Percentiles rank a stretch among this genome's conserved stretches.
These are phyloP conservation scores for Penicillium sp. DNA, from an alignment of 2,329 filamentous ascomycete species.

Conservation along the genomic window DNA sequence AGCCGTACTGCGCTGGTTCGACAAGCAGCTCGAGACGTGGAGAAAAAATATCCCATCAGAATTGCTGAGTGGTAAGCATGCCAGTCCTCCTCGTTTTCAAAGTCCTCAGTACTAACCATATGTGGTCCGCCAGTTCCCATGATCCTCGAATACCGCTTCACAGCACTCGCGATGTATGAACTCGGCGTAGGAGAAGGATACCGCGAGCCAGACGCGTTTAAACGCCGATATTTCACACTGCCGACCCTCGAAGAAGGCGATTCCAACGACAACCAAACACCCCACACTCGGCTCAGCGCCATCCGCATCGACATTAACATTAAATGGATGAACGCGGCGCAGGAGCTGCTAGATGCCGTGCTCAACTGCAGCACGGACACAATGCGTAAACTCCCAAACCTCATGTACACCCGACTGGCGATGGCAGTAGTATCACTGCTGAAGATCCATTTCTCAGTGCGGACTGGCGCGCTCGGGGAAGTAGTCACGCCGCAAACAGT, in stretches of 20 bases:
- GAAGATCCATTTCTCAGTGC: conserved; percentile 37
- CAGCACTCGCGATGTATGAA: conserved; percentile 35
- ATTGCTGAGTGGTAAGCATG: conserved; percentile 30
- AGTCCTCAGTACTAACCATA: neutral
- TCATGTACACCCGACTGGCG: conserved; percentile 35
- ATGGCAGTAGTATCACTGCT: conserved; percentile 35
- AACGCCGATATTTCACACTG: conserved; percentile 34
- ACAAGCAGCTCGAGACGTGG: conserved; percentile 37
- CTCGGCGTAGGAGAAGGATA: conserved; percentile 37
- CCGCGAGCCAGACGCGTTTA: conserved; percentile 37
- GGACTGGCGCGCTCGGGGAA: conserved; percentile 32
- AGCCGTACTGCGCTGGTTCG: conserved; percentile 37
- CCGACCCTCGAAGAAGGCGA: conserved; percentile 24
- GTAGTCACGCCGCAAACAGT: conserved; percentile 32
- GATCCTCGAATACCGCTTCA: conserved; percentile 33
- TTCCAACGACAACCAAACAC: conserved; percentile 11
- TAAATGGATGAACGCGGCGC: conserved; percentile 40
- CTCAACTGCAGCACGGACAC: conserved; percentile 35
- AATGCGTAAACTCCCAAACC: conserved; percentile 35
- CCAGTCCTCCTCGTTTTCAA: neutral
- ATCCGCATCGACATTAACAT: conserved; percentile 38
- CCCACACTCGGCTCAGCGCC: conserved; percentile 27
- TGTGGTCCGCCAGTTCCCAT: conserved; percentile 23
- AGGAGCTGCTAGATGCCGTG: conserved; percentile 34
- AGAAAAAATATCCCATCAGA: conserved; percentile 30